Percentiles rank a stretch among this genome's conserved stretches.
phyloP scores from a whole-genome alignment of 2,329 filamentous ascomycete genomes.

The Colletotrichum godetiae region DNA sequence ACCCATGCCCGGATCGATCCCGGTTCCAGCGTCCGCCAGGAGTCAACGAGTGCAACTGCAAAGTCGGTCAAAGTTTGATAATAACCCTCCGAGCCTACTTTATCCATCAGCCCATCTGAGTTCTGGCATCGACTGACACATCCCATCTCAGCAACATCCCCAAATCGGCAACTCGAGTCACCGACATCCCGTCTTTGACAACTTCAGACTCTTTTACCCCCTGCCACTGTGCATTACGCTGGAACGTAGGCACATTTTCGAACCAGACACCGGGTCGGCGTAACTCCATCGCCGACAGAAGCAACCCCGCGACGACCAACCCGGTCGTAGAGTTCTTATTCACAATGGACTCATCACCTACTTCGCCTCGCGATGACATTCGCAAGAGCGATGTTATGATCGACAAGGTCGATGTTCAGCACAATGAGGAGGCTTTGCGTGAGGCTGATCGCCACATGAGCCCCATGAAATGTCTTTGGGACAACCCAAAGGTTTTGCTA shows the following conservation, averaged over 20 bases:
- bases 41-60: neutral
- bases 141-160: neutral
- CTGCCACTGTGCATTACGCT: slow-evolving; percentile 22
- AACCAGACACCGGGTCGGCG: slow-evolving; percentile 4
- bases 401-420: slow-evolving; percentile 19
- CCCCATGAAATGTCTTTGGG: slow-evolving; percentile 22
- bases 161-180: slow-evolving; percentile 18
- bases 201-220: neutral
- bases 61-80: slow-evolving; percentile 30
- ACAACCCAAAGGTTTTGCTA: slow-evolving; percentile 27
- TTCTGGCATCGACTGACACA: neutral
- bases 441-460: slow-evolving; percentile 29
- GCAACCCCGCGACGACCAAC: neutral
- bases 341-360: slow-evolving; percentile 11
- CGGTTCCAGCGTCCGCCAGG: slow-evolving; percentile 13
- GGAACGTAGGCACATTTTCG: slow-evolving; percentile 8
- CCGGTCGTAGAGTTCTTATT: neutral
- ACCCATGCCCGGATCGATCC: slow-evolving; percentile 15
- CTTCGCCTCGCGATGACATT: slow-evolving; percentile 3
- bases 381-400: slow-evolving; percentile 4
- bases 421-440: slow-evolving; percentile 25
- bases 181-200: slow-evolving; percentile 21
- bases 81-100: slow-evolving; percentile 20
- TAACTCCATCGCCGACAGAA: slow-evolving; percentile 1
- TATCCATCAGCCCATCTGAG: neutral